A percentile compares a stretch with the other conserved stretches of the same genome.
Evolutionary conservation across 2,329 filamentous ascomycete genomes (phyloP).

Genomic region (Dactylellina sp.): DNA sequence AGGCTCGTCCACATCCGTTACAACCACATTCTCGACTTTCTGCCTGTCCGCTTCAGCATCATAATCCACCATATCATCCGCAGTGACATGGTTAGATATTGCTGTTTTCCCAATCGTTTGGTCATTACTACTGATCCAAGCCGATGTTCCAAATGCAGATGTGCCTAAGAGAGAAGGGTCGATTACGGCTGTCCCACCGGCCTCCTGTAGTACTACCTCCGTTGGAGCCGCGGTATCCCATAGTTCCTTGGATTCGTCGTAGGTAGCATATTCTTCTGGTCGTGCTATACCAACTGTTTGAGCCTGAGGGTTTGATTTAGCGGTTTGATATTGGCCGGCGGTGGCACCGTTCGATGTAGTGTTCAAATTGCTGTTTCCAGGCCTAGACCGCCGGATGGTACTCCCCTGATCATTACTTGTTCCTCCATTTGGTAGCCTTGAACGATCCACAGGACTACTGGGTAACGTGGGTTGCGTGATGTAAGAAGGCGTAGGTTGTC

Average conservation of each 20-base stretch:
- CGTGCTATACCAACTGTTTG: slow-evolving; percentile 23
- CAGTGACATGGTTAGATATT: slow-evolving; percentile 8
- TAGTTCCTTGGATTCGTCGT: slow-evolving; percentile 44
- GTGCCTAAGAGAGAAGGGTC: slow-evolving; percentile 35
- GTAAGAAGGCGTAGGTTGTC: slow-evolving; percentile 46
- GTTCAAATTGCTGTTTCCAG: not conserved
- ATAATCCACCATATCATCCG: slow-evolving; percentile 54
- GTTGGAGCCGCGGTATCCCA: slow-evolving; percentile 53
- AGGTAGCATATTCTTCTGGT: slow-evolving; percentile 52
- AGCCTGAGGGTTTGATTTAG: slow-evolving; percentile 12
- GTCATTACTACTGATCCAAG: slow-evolving; percentile 53
- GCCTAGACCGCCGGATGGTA: not conserved
- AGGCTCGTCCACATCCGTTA: slow-evolving; percentile 32
- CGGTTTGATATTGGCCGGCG: slow-evolving; percentile 24
- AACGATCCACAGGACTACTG: slow-evolving; percentile 41
- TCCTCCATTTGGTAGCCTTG: slow-evolving; percentile 10
- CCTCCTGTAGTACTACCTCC: slow-evolving; percentile 42
- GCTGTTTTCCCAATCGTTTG: slow-evolving; percentile 21
- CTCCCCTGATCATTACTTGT: not conserved
- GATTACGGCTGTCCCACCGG: slow-evolving; percentile 22
- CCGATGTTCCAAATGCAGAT: slow-evolving; percentile 49
- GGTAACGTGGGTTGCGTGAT: slow-evolving; percentile 54
- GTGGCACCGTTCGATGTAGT: slow-evolving; percentile 10
- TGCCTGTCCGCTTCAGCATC: slow-evolving; percentile 15
- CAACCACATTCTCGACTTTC: not conserved